Percentiles rank a stretch among this genome's conserved stretches.
phyloP scores from a whole-genome alignment of 768 basidiomycete genomes.

The Thelephora aurantiotincta region DNA sequence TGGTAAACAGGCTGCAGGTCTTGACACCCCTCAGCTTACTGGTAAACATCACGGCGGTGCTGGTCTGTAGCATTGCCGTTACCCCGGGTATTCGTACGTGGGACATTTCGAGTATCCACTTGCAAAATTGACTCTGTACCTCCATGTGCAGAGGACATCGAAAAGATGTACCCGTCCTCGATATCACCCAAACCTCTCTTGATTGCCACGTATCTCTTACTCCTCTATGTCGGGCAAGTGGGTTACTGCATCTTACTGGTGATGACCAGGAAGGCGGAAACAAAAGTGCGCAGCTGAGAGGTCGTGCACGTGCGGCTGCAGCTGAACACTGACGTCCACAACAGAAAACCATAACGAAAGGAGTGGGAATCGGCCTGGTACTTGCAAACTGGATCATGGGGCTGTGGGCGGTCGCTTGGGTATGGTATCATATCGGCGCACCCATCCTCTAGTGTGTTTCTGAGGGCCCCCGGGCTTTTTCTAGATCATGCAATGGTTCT shows the following conservation, averaged over 20 bases:
- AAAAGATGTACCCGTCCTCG: slow-evolving; percentile 44
- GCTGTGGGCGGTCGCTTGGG: slow-evolving; percentile 68
- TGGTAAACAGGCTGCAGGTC: slow-evolving; percentile 51
- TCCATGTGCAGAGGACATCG: slow-evolving; percentile 28
- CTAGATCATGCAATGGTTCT: slow-evolving; percentile 62
- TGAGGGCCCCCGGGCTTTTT: neutral
- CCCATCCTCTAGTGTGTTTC: neutral
- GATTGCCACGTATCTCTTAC: slow-evolving; percentile 45
- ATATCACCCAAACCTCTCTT: slow-evolving; percentile 51
- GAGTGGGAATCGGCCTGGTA: slow-evolving; percentile 68
- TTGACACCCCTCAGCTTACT: slow-evolving; percentile 75
- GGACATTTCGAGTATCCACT: neutral
- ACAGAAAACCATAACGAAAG: slow-evolving; percentile 56
- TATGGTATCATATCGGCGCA: slow-evolving; percentile 15
- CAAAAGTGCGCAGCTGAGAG: slow-evolving; percentile 39
- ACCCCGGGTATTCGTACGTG: slow-evolving; percentile 44
- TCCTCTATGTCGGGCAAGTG: slow-evolving; percentile 53
- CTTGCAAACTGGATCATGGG: slow-evolving; percentile 73
- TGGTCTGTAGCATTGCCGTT: slow-evolving; percentile 56
- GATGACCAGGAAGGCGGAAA: slow-evolving; percentile 56
- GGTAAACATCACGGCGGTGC: slow-evolving; percentile 58
- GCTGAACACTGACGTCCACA: slow-evolving; percentile 3
- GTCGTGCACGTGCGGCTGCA: neutral
- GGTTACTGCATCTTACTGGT: slow-evolving; percentile 78
- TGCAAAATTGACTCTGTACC: neutral